Evolutionary conservation across 2,329 filamentous ascomycete species (phyloP).

Genomic region (Lecanicillium sp.): DNA sequence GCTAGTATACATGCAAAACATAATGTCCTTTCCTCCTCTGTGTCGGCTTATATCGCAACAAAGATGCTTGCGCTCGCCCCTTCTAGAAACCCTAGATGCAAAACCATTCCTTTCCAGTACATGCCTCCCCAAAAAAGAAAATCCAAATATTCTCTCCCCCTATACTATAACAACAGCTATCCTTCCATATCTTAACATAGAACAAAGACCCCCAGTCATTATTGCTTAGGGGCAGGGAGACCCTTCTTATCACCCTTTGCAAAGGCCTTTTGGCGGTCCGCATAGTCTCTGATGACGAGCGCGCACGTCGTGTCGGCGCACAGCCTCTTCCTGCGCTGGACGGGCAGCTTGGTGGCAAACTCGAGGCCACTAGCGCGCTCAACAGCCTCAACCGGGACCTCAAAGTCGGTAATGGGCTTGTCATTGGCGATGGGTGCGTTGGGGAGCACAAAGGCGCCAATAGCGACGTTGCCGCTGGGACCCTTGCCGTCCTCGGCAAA

Average conservation of each 20-base stretch:
- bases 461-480: slow-evolving; percentile 63
- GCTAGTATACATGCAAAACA: too few species aligned
- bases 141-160: too few species aligned
- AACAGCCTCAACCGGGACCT: slow-evolving; percentile 87
- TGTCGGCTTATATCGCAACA: too few species aligned
- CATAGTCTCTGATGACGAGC: slow-evolving; percentile 74
- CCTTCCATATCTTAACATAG: too few species aligned
- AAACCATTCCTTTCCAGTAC: too few species aligned
- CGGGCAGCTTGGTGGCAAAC: slow-evolving; percentile 74
- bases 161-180: too few species aligned
- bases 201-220: background rate
- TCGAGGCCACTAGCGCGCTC: slow-evolving; percentile 89
- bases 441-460: slow-evolving; percentile 91
- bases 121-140: too few species aligned
- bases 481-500: slow-evolving; percentile 76
- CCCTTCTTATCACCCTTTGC: slow-evolving; percentile 27
- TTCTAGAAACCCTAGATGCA: too few species aligned
- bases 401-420: slow-evolving; percentile 84
- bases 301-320: slow-evolving; percentile 84
- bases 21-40: too few species aligned
- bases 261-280: slow-evolving; percentile 53
- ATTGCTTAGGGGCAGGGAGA: slow-evolving; percentile 11
- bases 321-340: slow-evolving; percentile 64
- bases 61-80: too few species aligned
- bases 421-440: slow-evolving; percentile 83